Evolutionary conservation across 23 red algal genomes (phyloP).

Genomic region (Rhodosorus marinus): DNA sequence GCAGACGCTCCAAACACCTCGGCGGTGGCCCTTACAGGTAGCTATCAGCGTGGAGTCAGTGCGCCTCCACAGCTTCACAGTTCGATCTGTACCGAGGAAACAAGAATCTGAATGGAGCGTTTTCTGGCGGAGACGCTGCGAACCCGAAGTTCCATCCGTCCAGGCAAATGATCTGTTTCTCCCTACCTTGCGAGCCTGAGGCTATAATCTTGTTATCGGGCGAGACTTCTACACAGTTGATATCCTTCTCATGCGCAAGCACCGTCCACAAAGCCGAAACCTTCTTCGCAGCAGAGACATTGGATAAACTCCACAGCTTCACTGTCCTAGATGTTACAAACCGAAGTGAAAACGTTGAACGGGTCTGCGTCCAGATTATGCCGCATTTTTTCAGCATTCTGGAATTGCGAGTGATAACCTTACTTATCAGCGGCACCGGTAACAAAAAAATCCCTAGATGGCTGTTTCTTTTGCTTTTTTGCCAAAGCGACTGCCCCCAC

Average conservation of each 20-base stretch:
- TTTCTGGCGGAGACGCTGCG: no score
- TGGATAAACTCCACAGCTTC: no score
- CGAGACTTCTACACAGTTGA: constrained; percentile 64
- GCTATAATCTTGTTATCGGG: constrained; percentile 34
- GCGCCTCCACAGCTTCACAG: constrained; percentile 48
- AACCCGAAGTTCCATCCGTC: no score
- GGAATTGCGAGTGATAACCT: no score
- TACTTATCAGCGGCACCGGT: constrained; percentile 28
- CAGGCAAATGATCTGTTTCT: no score
- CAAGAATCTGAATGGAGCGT: no score
- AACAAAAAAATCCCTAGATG: constrained; percentile 38
- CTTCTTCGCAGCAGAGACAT: no score
- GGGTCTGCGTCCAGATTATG: no score
- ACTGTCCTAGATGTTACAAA: no score
- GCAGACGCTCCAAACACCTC: constrained; percentile 40
- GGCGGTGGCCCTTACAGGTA: constrained; percentile 42
- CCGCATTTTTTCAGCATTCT: no score
- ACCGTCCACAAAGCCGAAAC: constrained; percentile 51
- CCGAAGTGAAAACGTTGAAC: no score
- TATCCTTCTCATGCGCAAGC: constrained; percentile 58
- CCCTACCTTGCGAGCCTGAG: constrained; percentile 39
- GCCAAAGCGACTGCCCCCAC: constrained; percentile 51
- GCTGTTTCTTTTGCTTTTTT: neutral
- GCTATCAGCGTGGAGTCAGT: constrained; percentile 3
- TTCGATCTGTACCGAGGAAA: no score